Base-by-base conservation (phyloP, 2,329 filamentous ascomycete species). In the Incumbomyces lentus region DNA sequence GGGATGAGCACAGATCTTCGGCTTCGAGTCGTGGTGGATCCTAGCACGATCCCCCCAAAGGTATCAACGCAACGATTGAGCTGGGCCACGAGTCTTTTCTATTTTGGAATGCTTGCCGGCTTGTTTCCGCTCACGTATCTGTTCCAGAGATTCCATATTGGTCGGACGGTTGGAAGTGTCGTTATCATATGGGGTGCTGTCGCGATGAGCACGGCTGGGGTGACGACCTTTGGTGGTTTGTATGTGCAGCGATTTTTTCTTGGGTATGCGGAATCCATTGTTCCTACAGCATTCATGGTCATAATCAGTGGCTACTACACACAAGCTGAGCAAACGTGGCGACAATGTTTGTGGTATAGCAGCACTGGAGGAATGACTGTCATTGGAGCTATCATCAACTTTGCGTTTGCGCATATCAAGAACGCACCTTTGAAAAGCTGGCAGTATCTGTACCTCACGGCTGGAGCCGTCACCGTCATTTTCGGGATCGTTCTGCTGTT, bases 21-120 rank as follows among this genome's bases (percentile, higher is more conserved):
- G 1, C 73, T 88, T 35, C 71, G 71, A 26, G 64, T 83, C 3
- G 45, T 57, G 14, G 64, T 74, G 6, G 64, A 75, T 51, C 62
- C 67, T 1, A 71, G 66, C 2, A 67, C 61, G 1, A 55, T 44
- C 11, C 79, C 81, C 0, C 71, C 75, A 1, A 74, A 73, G 0
- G 75, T 74, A 13, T 75, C 83, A 58, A 87, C 84, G 0, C 72
- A 75, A 0, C 74, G 84, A 10, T 73, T 88, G 22, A 81, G 75
- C 54, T 88, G 83, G 84, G 84, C 84, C 2, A 87, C 82, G 0
- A 86, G 81, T 26, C 39, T 51, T 34, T 56, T 53, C 49, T 56
- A 87, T 67, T 86, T 88, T 54, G 84, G 84, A 32, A 84, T 85
- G 81, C 71, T 89, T 2, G 78, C 75, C 0, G 84, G 84, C 0